Conservation (phyloP, 495 filamentous ascomycete genomes). For the Lophiotrema nucula region DNA sequence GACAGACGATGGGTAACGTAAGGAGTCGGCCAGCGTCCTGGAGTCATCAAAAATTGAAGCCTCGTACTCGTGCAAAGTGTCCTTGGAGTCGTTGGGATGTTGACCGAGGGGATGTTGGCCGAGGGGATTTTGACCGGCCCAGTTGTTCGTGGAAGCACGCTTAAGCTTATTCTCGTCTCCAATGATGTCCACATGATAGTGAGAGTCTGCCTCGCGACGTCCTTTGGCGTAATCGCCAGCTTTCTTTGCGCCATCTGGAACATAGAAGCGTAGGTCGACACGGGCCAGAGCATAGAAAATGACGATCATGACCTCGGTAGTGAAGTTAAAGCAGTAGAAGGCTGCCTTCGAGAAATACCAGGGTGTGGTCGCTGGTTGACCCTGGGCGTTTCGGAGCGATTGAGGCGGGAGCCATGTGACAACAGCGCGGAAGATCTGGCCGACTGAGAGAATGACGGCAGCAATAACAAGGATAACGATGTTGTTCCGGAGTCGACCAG, state of each 20-base stretch:
- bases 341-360: conserved; percentile 39
- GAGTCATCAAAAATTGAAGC: conserved; percentile 19
- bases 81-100: conserved; percentile 1
- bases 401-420: conserved; percentile 27
- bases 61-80: conserved; percentile 18
- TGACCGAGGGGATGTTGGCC: too few species aligned
- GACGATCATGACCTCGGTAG: conserved; percentile 68
- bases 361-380: conserved; percentile 10
- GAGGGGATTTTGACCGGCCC: not conserved
- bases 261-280: conserved; percentile 70
- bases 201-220: not conserved
- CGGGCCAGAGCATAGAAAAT: conserved; percentile 60
- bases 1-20: conserved; percentile 21
- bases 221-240: conserved; percentile 18
- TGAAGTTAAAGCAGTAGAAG: conserved; percentile 76
- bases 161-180: conserved; percentile 20
- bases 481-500: conserved; percentile 33
- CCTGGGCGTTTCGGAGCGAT: conserved; percentile 21
- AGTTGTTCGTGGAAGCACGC: conserved; percentile 1
- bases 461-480: conserved; percentile 29
- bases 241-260: conserved; percentile 51
- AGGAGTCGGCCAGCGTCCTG: conserved; percentile 18
- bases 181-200: conserved; percentile 7
- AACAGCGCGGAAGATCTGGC: conserved; percentile 31
- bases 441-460: conserved; percentile 27